Percentiles rank a stretch among this genome's conserved stretches.
Conservation (phyloP, 306 rosid genomes). For the Prunus salicina region DNA sequence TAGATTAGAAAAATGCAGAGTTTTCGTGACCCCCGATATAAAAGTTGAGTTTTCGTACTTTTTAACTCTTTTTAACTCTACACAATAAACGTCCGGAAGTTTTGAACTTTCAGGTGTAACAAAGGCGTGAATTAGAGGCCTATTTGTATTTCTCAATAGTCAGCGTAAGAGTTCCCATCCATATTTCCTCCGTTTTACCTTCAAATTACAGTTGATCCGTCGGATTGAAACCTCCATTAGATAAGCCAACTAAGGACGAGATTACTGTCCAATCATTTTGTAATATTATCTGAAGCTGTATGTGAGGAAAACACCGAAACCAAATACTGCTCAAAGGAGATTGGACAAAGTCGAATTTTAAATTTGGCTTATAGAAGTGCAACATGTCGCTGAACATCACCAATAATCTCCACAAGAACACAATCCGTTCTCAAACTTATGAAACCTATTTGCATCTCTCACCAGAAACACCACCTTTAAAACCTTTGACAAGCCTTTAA, state of each 20-base stretch:
- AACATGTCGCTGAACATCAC: conserved; percentile 20
- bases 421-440: conserved; percentile 47
- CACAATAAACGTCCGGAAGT: too few relatives aligned
- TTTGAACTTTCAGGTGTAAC: background rate
- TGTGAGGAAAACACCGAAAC: too few relatives aligned
- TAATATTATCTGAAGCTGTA: too few relatives aligned
- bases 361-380: too few relatives aligned
- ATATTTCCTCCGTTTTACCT: background rate
- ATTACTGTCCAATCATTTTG: too few relatives aligned
- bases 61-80: too few relatives aligned
- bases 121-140: too few relatives aligned
- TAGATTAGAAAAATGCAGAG: background rate
- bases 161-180: background rate
- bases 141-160: background rate
- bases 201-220: background rate
- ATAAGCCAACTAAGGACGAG: background rate
- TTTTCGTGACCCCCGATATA: too few relatives aligned
- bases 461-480: conserved; percentile 44
- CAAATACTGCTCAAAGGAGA: too few relatives aligned
- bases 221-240: background rate
- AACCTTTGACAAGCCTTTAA: conserved; percentile 53
- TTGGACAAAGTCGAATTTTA: too few relatives aligned
- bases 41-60: too few relatives aligned
- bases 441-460: conserved; percentile 66
- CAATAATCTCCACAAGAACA: conserved; percentile 71